These are phyloP conservation scores for Pseudogymnoascus sp. DNA, from an alignment of 2,329 filamentous ascomycete species.

Conservation along the genomic window DNA sequence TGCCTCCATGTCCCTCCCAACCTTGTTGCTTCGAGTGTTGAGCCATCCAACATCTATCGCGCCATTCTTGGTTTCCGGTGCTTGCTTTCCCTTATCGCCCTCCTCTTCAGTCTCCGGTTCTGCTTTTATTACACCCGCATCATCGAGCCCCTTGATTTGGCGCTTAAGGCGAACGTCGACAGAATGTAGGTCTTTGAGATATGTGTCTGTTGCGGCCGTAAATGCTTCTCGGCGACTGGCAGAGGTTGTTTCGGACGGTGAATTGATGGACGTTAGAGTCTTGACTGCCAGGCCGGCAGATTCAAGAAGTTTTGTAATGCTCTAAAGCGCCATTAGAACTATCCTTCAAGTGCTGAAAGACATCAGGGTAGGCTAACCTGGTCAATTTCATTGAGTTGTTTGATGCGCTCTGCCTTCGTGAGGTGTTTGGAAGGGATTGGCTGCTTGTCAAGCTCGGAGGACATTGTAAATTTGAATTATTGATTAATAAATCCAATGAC, in stretches of 20 bases:
- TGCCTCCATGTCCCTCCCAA: slow-evolving; percentile 75
- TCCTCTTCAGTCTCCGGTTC: slow-evolving; percentile 16
- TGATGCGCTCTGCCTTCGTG: slow-evolving; percentile 69
- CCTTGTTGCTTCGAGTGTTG: slow-evolving; percentile 76
- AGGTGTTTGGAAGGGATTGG: slow-evolving; percentile 36
- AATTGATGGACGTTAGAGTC: slow-evolving; percentile 48
- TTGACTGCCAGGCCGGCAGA: slow-evolving; percentile 57
- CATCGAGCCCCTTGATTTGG: slow-evolving; percentile 73
- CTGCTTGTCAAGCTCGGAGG: neutral
- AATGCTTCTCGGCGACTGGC: slow-evolving; percentile 38
- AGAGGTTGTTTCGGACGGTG: slow-evolving; percentile 12
- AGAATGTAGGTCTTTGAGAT: slow-evolving; percentile 66
- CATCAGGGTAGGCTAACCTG: slow-evolving; percentile 38
- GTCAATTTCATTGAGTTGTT: slow-evolving; percentile 75
- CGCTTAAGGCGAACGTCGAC: slow-evolving; percentile 69
- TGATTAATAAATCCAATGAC: neutral
- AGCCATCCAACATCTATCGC: slow-evolving; percentile 77
- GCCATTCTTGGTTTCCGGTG: slow-evolving; percentile 42
- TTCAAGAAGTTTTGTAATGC: slow-evolving; percentile 43
- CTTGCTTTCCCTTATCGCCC: slow-evolving; percentile 23
- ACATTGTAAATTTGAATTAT: neutral
- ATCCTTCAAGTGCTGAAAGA: neutral
- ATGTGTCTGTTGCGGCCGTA: slow-evolving; percentile 55
- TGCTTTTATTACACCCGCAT: slow-evolving; percentile 61
- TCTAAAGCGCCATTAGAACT: slow-evolving; percentile 18